Evolutionary conservation across 164 flowering plant species (phyloP).

Genomic region (Protea cynaroides): DNA sequence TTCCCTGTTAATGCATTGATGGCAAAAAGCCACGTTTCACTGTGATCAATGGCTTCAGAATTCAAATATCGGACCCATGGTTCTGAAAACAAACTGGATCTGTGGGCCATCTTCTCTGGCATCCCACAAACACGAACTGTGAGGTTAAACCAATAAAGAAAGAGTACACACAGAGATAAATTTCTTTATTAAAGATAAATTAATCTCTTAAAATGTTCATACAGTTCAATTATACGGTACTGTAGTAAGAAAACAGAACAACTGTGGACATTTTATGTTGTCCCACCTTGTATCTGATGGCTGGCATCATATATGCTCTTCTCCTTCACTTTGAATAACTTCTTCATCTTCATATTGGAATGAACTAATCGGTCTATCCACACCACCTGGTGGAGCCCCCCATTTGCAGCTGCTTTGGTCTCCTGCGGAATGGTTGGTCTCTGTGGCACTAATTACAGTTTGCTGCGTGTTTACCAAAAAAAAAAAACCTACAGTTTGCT

Average conservation of each 20-base stretch:
- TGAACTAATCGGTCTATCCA: slow-evolving; percentile 16
- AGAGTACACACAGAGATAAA: background rate
- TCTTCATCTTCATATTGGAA: slow-evolving; percentile 28
- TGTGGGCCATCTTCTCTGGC: too few relatives aligned
- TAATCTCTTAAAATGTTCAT: slow-evolving; percentile 1
- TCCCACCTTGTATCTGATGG: background rate
- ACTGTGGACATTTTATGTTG: slow-evolving; percentile 7
- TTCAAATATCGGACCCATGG: too few relatives aligned
- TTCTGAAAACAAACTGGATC: too few relatives aligned
- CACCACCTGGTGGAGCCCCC: slow-evolving; percentile 16
- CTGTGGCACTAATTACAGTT: slow-evolving; percentile 55
- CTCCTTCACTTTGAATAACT: slow-evolving; percentile 17
- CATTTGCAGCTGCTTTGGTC: slow-evolving; percentile 25
- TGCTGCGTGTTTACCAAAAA: too few relatives aligned
- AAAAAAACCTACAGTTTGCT: slow-evolving; percentile 33
- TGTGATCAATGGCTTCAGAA: too few relatives aligned
- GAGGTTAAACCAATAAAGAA: too few relatives aligned
- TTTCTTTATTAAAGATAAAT: slow-evolving; percentile 12
- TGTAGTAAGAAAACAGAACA: background rate
- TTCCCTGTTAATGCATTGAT: too few relatives aligned
- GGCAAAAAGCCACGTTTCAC: too few relatives aligned
- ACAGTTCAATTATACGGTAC: slow-evolving; percentile 10
- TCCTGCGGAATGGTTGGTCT: slow-evolving; percentile 29
- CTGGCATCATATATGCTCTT: slow-evolving; percentile 12
- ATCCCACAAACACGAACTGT: too few relatives aligned